Base-by-base conservation (phyloP, 495 filamentous ascomycete species). In the Echria macrotheca region DNA sequence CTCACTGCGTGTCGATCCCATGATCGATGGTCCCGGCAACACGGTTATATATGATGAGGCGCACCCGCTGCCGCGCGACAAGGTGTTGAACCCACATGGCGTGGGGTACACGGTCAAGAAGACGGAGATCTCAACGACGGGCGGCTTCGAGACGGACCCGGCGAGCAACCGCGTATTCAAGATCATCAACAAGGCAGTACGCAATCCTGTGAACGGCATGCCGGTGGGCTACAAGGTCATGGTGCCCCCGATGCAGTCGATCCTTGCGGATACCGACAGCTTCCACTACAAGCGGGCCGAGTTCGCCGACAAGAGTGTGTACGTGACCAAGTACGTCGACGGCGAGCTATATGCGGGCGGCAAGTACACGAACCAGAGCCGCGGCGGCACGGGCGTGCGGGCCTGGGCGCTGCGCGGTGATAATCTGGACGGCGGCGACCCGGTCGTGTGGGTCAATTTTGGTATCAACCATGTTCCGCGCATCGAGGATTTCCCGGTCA, bases 321-420 rank as follows among this genome's bases (percentile, higher is more conserved):
- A 88, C 71, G 81, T 89, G 8, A 88, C 85, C 2, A 78, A 75
- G 24, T 84, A 91, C 61, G 70, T 68, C 24, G 87, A 91, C 53
- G 83, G 74, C 6, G 88, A 94, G 62, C 64, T 91, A 4, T 94
- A 79, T 59, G 82, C 88, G 0, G 86, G 82, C 10, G 88, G 88
- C 4, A 80, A 82, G 61, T 94, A 90, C 60, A 95, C 88, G 1
- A 85, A 91, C 49, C 89, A 95, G 67, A 38, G 31, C 14, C 12
- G 33, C 5, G 45, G 45, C 14, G 45, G 45, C n/a, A 17, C 21
- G 19, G 45, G 42, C 4, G 42, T 44, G 42, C 24, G 42, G 4
- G 19, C 12, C 25, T 44, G 42, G 42, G 42, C 42, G 5, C 25
- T 6, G 2, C 19, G 42, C 17, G 8, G 26, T 12, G 42, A 44